Evolutionary conservation across 345 rosid genomes (phyloP).

Genomic region (Lumnitzera racemosa): DNA sequence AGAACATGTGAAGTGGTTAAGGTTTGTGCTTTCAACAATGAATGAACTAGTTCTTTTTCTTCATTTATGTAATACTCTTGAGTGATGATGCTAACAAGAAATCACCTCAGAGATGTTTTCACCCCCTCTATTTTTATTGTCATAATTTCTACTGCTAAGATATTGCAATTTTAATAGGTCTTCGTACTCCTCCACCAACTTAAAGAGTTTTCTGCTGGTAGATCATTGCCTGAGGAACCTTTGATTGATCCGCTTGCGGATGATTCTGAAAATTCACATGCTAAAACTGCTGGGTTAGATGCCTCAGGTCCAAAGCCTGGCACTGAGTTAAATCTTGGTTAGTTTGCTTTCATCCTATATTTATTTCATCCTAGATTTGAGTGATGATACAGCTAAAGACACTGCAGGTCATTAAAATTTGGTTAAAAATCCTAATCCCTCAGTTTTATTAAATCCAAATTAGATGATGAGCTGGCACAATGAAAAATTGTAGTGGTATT

Average conservation of each 20-base stretch:
- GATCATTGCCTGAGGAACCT: conserved; percentile 74
- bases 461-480: no score
- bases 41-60: background rate
- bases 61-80: background rate
- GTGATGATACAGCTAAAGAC: no score
- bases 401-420: no score
- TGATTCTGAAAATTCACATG: conserved; percentile 50
- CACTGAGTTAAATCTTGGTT: conserved; percentile 67
- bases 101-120: background rate
- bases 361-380: background rate
- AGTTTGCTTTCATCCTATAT: conserved; percentile 16
- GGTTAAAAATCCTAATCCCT: no score
- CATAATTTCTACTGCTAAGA: background rate
- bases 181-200: conserved; percentile 91
- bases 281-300: conserved; percentile 58
- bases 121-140: background rate
- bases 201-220: conserved; percentile 70
- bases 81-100: background rate
- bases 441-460: no score
- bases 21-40: conserved; percentile 38
- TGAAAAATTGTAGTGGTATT: no score
- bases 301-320: conserved; percentile 75
- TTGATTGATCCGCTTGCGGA: conserved; percentile 40
- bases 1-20: conserved; percentile 75
- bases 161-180: conserved; percentile 35